Evolutionary conservation across 2,329 filamentous ascomycete genomes (phyloP), one percentile per base, ranked within the genome.

Genomic region (Colletotrichum australisinense): DNA sequence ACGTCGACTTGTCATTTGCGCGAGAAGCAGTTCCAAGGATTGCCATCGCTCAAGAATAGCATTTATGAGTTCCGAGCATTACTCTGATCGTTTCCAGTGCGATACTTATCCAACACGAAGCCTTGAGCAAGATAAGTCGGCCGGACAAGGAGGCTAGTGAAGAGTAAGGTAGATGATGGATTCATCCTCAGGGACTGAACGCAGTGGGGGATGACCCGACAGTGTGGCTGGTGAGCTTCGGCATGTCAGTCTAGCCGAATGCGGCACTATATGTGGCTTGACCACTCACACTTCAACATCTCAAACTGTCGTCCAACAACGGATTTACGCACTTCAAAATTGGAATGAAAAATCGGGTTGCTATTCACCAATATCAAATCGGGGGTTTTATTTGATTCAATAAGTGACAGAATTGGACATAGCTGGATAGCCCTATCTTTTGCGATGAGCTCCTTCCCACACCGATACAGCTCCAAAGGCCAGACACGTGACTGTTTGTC

Each of bases 401-500:
- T 49, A 49, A n/a, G 19, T 2, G 42, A 4, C 3, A 22, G 8
- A 49, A n/a, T 49, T 1, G 5, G 7, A 14, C 5, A 8, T 8
- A 42, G 38, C 16, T 19, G 38, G 2, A 42, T 19, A 19, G 16
- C 6, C 38, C 38, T 42, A 9, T 4, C 6, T n/a, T 2, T 49
- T 22, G 19, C 4, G 42, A 7, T 11, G 7, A 49, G 19, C 19
- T 49, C 42, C 19, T 49, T 49, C 42, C 19, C 7, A 4, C 42
- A 49, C 42, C 7, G 42, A n/a, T n/a, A 49, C 19, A 7, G 16
- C 38, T 42, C 38, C 8, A 8, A n/a, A 46, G 4, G 42, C 5
- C 42, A 22, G n/a, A 28, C 69, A 69, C 69, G 65, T 74, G 64
- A 74, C 66, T 55, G 65, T 65, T 63, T 69, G 64, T 72, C 60